Evolutionary conservation across 148 eudicot species (phyloP).

Genomic region (Rhododendron griersonianum): DNA sequence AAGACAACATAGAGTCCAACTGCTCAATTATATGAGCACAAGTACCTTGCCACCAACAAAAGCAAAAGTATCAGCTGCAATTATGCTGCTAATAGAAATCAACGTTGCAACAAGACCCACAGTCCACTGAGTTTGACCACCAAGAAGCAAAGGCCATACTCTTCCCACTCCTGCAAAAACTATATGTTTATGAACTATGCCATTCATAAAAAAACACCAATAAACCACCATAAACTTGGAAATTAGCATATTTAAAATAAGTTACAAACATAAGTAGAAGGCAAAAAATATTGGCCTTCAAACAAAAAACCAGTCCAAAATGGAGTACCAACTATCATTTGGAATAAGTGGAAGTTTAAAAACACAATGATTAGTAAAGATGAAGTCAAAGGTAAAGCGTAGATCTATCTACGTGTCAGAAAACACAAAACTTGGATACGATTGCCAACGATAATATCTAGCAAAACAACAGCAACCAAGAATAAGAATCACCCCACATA

Average conservation of each 20-base stretch:
- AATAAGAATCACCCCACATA: background rate
- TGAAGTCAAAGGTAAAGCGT: background rate
- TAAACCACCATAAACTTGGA: background rate
- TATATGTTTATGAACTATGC: slow-evolving; percentile 6
- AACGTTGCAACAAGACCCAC: slow-evolving; percentile 93
- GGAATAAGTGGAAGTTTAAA: background rate
- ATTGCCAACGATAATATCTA: background rate
- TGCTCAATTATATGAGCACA: slow-evolving; percentile 5
- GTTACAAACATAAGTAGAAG: background rate
- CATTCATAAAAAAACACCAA: background rate
- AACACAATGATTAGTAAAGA: background rate
- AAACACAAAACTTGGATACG: background rate
- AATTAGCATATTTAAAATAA: background rate
- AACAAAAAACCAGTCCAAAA: background rate
- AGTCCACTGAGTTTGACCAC: slow-evolving; percentile 93
- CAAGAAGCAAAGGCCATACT: slow-evolving; percentile 84
- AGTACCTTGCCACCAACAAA: slow-evolving; percentile 92
- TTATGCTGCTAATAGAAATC: slow-evolving; percentile 76
- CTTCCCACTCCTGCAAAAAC: slow-evolving; percentile 55
- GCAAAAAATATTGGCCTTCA: background rate
- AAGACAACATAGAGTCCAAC: background rate
- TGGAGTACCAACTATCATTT: background rate
- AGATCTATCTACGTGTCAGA: background rate
- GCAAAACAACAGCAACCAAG: background rate
- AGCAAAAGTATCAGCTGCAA: slow-evolving; percentile 97